These are phyloP conservation scores for Penicillium argentinense DNA, from an alignment of 495 filamentous ascomycete genomes.

Conservation along the genomic window DNA sequence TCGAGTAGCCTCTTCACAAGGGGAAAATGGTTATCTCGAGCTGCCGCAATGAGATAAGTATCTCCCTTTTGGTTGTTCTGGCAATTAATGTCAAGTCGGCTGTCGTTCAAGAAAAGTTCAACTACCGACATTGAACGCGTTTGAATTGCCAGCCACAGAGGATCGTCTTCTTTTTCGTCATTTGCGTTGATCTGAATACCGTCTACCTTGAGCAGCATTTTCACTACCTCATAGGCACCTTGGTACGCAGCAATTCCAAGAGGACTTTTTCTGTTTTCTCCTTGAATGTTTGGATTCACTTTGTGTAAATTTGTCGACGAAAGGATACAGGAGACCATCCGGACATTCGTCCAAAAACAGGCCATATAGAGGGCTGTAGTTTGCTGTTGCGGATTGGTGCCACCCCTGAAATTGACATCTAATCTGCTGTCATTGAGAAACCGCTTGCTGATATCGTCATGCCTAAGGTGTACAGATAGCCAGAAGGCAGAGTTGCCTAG, in stretches of 20 bases:
- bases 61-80: constrained; percentile 8
- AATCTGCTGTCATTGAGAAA: constrained; percentile 4
- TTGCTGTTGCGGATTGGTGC: neutral
- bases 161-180: constrained; percentile 8
- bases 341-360: neutral
- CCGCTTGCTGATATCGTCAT: constrained; percentile 3
- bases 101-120: constrained; percentile 2
- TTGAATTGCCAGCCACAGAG: constrained; percentile 7
- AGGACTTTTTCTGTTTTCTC: constrained; percentile 2
- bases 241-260: constrained; percentile 2
- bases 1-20: neutral
- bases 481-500: constrained; percentile 2
- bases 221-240: constrained; percentile 1
- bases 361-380: neutral
- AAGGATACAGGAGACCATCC: constrained; percentile 5
- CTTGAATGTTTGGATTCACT: constrained; percentile 4
- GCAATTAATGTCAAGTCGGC: constrained; percentile 11
- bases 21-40: neutral
- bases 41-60: constrained; percentile 10
- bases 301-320: constrained; percentile 1
- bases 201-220: constrained; percentile 1
- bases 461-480: constrained; percentile 1
- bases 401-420: constrained; percentile 3
- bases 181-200: constrained; percentile 6
- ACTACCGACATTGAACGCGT: constrained; percentile 4